phyloP scores from a whole-genome alignment of 2,329 filamentous ascomycete species.

The Colletotrichum somersetense region DNA sequence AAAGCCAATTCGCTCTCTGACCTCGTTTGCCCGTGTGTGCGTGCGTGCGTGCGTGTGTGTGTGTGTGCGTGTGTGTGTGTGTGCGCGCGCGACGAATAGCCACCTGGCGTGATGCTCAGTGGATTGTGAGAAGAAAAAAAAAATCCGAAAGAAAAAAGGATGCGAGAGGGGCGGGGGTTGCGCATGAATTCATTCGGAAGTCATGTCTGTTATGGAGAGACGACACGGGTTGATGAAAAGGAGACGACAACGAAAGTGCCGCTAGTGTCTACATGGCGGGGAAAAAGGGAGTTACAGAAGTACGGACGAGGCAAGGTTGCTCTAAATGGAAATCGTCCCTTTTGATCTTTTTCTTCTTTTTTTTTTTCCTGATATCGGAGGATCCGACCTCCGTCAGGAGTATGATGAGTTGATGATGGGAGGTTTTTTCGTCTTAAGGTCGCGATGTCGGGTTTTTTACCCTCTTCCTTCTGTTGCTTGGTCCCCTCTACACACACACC shows the following conservation, averaged over 20 bases:
- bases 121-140: background rate
- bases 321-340: background rate
- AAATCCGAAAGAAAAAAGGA: background rate
- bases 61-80: background rate
- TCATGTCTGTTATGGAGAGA: slow-evolving; percentile 14
- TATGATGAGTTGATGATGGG: background rate
- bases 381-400: background rate
- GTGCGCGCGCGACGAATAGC: background rate
- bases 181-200: slow-evolving; percentile 19
- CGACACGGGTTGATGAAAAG: background rate
- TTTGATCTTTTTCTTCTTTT: no score
- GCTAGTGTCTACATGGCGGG: slow-evolving; percentile 2
- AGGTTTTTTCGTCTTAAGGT: background rate
- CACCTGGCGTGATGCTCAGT: background rate
- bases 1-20: slow-evolving; percentile 23
- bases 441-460: background rate
- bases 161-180: background rate
- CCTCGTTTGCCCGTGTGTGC: background rate
- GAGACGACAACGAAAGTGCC: slow-evolving; percentile 19
- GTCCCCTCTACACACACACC: background rate
- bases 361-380: background rate
- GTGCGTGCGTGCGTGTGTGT: background rate
- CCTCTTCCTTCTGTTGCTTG: background rate
- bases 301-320: slow-evolving; percentile 5
- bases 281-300: background rate